Evolutionary conservation across 75 land plant genomes (phyloP).

Genomic region (Adiantum capillusveneris): DNA sequence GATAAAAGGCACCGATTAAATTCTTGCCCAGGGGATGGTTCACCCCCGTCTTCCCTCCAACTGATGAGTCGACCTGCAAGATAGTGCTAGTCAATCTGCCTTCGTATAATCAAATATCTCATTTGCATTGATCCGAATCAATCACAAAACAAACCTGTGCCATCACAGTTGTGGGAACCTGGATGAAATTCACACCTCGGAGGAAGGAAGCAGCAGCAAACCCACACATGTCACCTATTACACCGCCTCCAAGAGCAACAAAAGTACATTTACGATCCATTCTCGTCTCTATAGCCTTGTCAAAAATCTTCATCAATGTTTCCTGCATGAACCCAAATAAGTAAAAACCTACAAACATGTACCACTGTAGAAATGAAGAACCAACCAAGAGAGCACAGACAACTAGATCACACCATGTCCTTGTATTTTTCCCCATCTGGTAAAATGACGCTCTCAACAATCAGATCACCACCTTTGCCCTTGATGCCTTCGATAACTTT

Average conservation of each 20-base stretch:
- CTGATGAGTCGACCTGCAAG: constrained; percentile 91
- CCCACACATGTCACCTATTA: constrained; percentile 99
- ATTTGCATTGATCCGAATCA: neutral
- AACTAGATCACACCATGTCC: constrained; percentile 40
- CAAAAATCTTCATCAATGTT: constrained; percentile 85
- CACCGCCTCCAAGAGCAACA: constrained; percentile 96
- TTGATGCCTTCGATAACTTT: constrained; percentile 64
- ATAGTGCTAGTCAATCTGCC: neutral
- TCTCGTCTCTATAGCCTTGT: constrained; percentile 86
- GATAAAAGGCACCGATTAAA: constrained; percentile 94
- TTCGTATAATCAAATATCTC: neutral
- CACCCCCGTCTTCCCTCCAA: constrained; percentile 96
- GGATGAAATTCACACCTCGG: constrained; percentile 95
- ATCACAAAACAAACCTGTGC: constrained; percentile 53
- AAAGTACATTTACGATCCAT: constrained; percentile 87
- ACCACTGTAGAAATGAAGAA: neutral
- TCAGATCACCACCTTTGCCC: constrained; percentile 45
- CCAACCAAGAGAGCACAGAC: neutral
- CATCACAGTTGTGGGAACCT: constrained; percentile 96
- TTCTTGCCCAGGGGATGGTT: constrained; percentile 91
- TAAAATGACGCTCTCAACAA: constrained; percentile 76
- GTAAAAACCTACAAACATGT: neutral
- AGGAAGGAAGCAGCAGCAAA: constrained; percentile 95
- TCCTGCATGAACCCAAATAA: constrained; percentile 25
- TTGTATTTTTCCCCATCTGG: constrained; percentile 96